Percentiles rank a stretch among this genome's conserved stretches.
These are phyloP conservation scores for Casuarina equisetifolia DNA, from an alignment of 306 rosid species.

Conservation along the genomic window DNA sequence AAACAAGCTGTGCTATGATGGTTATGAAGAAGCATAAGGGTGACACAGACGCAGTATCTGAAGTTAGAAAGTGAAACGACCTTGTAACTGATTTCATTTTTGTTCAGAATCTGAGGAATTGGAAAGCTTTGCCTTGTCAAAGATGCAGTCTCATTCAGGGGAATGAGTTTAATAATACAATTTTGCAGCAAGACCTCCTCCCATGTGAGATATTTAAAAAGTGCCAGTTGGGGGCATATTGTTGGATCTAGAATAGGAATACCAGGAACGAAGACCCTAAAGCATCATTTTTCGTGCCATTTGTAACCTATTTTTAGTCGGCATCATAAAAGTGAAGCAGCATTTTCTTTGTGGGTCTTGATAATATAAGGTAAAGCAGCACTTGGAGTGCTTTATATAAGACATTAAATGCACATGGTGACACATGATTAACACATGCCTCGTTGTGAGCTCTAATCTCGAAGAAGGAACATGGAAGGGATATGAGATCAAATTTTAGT, in stretches of 20 bases:
- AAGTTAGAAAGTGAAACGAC: no score
- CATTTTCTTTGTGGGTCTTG: background rate
- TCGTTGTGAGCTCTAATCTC: background rate
- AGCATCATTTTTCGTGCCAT: background rate
- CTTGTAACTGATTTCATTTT: no score
- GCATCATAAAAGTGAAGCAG: constrained; percentile 29
- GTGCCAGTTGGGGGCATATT: background rate
- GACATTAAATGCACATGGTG: constrained; percentile 9
- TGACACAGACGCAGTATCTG: no score
- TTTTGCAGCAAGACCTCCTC: background rate
- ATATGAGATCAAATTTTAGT: background rate
- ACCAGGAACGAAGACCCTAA: background rate
- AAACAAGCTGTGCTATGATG: no score
- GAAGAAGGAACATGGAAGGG: background rate
- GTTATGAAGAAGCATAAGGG: no score
- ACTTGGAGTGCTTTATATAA: background rate
- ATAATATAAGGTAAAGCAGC: background rate
- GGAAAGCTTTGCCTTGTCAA: no score
- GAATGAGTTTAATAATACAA: background rate
- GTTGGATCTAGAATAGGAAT: background rate
- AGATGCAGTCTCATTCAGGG: background rate
- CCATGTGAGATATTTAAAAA: background rate
- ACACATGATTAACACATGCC: background rate
- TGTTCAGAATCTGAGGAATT: no score
- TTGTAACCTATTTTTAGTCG: constrained; percentile 26